phyloP scores from a whole-genome alignment of 208 protist genomes.

The Leishmania amazonensis region DNA sequence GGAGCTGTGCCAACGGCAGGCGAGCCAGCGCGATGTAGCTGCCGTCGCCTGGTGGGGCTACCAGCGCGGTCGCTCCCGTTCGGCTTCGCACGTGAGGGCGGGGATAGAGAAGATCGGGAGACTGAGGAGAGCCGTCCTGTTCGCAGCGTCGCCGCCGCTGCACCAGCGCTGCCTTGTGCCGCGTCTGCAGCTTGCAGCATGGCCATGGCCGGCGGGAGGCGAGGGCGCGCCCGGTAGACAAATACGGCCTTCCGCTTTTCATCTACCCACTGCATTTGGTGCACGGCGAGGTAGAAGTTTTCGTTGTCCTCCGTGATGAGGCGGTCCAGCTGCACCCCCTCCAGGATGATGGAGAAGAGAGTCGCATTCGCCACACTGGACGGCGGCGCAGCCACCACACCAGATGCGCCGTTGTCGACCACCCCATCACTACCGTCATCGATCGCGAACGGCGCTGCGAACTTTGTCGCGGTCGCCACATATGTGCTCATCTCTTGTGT shows the following conservation, averaged over 20 bases:
- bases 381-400: neutral
- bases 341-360: conserved; percentile 50
- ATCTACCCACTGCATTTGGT: conserved; percentile 72
- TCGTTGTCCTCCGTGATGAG: conserved; percentile 57
- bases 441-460: neutral
- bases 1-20: neutral
- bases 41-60: neutral
- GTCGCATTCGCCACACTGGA: conserved; percentile 7
- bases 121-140: neutral
- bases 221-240: conserved; percentile 56
- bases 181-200: neutral
- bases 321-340: conserved; percentile 51
- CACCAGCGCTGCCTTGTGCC: conserved; percentile 1
- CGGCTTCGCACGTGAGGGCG: neutral
- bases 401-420: neutral
- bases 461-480: neutral
- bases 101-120: neutral
- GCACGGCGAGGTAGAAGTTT: conserved; percentile 48
- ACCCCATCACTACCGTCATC: conserved; percentile 2
- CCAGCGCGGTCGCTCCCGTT: neutral
- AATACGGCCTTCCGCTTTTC: conserved; percentile 41
- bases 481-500: conserved; percentile 27
- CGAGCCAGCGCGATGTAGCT: neutral
- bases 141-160: neutral
- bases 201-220: conserved; percentile 16